Percentiles rank a stretch among this genome's conserved stretches.
Conservation (phyloP, 2,329 filamentous ascomycete genomes). For the Phialophora chinensis region DNA sequence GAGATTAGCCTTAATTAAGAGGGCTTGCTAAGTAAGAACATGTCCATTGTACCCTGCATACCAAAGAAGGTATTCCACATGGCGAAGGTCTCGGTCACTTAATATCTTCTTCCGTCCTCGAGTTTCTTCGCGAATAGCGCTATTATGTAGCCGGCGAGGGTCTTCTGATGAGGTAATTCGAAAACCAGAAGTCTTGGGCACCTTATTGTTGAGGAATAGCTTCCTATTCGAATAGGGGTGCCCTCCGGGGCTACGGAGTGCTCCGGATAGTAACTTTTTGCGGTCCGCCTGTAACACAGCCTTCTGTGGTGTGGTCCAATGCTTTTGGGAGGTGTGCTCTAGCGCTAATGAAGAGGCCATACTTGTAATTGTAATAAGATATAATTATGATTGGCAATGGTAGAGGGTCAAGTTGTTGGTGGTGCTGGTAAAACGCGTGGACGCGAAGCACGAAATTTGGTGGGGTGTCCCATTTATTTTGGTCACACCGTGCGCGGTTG, state of each 20-base stretch:
- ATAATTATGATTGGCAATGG: no score
- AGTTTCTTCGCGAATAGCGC: not conserved
- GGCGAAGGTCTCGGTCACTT: not conserved
- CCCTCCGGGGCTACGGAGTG: not conserved
- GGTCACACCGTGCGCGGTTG: no score
- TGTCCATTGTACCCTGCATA: not conserved
- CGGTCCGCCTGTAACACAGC: not conserved
- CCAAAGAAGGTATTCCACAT: not conserved
- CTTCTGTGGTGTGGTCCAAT: conserved; percentile 2
- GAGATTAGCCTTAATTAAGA: not conserved
- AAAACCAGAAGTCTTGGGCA: not conserved
- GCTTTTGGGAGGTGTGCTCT: not conserved
- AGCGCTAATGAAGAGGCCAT: no score
- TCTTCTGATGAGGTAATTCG: not conserved
- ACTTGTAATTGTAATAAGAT: no score
- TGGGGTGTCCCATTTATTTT: no score
- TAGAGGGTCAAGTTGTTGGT: no score
- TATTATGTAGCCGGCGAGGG: not conserved
- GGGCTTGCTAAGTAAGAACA: not conserved
- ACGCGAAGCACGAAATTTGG: no score
- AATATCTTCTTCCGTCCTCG: not conserved
- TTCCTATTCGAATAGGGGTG: not conserved
- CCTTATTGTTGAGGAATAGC: not conserved
- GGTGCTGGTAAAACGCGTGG: no score
- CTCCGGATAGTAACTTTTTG: not conserved